Evolutionary conservation across 2,329 filamentous ascomycete species (phyloP), one percentile per base, ranked within the genome.

Genomic region (Teratosphaeria destructans): DNA sequence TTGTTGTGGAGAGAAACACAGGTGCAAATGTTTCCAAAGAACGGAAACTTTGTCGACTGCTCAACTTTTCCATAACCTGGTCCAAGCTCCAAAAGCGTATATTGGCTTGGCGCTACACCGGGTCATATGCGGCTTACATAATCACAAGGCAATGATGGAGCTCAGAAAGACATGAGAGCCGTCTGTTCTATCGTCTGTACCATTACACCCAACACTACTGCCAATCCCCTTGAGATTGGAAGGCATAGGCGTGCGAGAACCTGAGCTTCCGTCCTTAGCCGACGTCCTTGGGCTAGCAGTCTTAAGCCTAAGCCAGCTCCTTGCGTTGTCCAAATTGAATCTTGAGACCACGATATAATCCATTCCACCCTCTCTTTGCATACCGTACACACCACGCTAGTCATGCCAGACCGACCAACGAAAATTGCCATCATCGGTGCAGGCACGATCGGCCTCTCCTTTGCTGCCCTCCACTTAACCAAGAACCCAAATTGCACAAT

Each of bases 391-490:
- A 49, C 43, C 19, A 19, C 23, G 7, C 19, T 54, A n/a, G 32
- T 6, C 34, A 57, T 57, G 56, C 5, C 56, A 16, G 26, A n/a
- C 11, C 37, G 26, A n/a, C 5, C 49, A 5, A 57, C 49, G 27
- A 64, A 64, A 7, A 76, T 79, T 55, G 73, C 75, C 16, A 64
- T 79, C 26, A 72, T 79, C 39, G 77, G 77, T 54, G 71, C 74
- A 12, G 77, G 77, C 53, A 79, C 77, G 3, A 84, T 84, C 52
- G 81, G 81, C 37, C 76, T 83, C 53, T 82, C 80, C 26, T 82
- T 83, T 67, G 76, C 78, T 8, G 79, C 81, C 29, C 76, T 82
- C 26, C 80, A 83, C 63, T 73, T 83, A 29, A 68, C 73, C 4
- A 75, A 78, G 59, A 71, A 77, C 57, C 67, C 73, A 6, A 67